Percentiles rank a stretch among this genome's conserved stretches.
phyloP scores from a whole-genome alignment of 1,139 yeast genomes.

The Pichia cactophila region DNA sequence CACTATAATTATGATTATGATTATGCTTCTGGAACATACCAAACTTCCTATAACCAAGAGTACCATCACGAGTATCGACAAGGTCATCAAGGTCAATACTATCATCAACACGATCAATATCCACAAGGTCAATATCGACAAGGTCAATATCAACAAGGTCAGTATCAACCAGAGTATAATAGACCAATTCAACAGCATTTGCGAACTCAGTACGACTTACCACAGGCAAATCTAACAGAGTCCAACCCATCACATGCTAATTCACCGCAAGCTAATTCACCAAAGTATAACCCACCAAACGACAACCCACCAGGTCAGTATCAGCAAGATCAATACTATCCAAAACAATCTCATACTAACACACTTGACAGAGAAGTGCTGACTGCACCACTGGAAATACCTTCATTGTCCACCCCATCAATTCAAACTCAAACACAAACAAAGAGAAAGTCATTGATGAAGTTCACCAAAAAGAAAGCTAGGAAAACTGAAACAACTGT shows the following conservation, averaged over 20 bases:
- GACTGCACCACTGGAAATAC: too few relatives aligned
- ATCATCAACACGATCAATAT: neutral
- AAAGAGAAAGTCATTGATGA: slow-evolving; percentile 20
- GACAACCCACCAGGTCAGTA: too few relatives aligned
- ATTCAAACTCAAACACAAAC: neutral
- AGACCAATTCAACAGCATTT: too few relatives aligned
- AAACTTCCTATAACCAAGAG: too few relatives aligned
- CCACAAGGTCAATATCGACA: too few relatives aligned
- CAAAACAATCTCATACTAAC: neutral
- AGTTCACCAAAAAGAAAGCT: slow-evolving; percentile 12
- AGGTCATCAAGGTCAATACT: neutral
- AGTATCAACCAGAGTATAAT: too few relatives aligned
- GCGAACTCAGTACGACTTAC: too few relatives aligned
- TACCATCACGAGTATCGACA: neutral
- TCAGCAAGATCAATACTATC: neutral
- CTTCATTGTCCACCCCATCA: neutral
- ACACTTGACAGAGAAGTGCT: neutral
- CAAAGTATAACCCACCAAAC: too few relatives aligned
- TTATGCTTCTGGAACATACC: neutral
- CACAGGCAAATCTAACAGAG: too few relatives aligned
- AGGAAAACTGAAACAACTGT: neutral
- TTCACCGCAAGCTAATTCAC: too few relatives aligned
- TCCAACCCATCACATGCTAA: too few relatives aligned
- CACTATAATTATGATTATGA: neutral
- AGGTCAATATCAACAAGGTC: too few relatives aligned